Percentiles rank a stretch among this genome's conserved stretches.
Evolutionary conservation across 1,139 yeast genomes (phyloP).

Genomic region (Zygosaccharomyces sapae): DNA sequence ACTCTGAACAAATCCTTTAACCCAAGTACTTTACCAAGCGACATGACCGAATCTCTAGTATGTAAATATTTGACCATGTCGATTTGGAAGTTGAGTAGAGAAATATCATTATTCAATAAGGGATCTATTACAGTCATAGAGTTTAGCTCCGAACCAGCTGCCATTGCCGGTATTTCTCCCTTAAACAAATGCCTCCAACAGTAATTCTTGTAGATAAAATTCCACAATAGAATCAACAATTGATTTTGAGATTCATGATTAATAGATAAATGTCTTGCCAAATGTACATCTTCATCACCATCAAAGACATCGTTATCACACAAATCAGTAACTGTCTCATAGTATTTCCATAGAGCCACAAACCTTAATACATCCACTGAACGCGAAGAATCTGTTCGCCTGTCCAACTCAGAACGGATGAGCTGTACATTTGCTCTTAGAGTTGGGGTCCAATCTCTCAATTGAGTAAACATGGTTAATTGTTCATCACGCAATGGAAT

Average conservation of each 20-base stretch:
- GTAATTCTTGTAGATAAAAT: slow-evolving; percentile 30
- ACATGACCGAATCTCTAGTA: slow-evolving; percentile 24
- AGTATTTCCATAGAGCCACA: slow-evolving; percentile 26
- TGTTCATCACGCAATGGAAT: slow-evolving; percentile 26
- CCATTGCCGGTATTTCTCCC: slow-evolving; percentile 29
- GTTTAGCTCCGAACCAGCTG: slow-evolving; percentile 18
- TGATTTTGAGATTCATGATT: slow-evolving; percentile 29
- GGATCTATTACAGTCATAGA: slow-evolving; percentile 29
- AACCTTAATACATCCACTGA: slow-evolving; percentile 23
- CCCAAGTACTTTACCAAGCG: slow-evolving; percentile 22
- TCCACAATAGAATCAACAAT: slow-evolving; percentile 25
- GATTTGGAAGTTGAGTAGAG: slow-evolving; percentile 23
- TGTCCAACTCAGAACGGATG: slow-evolving; percentile 22
- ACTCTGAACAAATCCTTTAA: slow-evolving; percentile 21
- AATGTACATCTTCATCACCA: slow-evolving; percentile 30
- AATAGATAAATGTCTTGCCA: slow-evolving; percentile 26
- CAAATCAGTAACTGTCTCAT: slow-evolving; percentile 20
- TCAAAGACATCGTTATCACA: slow-evolving; percentile 20
- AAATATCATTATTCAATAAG: slow-evolving; percentile 22
- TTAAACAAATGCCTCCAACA: slow-evolving; percentile 30
- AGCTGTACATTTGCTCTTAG: slow-evolving; percentile 19
- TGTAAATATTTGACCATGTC: slow-evolving; percentile 29
- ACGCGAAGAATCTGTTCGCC: slow-evolving; percentile 15
- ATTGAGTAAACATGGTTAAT: slow-evolving; percentile 16
- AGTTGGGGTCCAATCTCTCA: slow-evolving; percentile 18